Percentiles rank a stretch among this genome's conserved stretches.
Conservation (phyloP, 2,329 filamentous ascomycete species). For the Dothiorella sarmentorum region DNA sequence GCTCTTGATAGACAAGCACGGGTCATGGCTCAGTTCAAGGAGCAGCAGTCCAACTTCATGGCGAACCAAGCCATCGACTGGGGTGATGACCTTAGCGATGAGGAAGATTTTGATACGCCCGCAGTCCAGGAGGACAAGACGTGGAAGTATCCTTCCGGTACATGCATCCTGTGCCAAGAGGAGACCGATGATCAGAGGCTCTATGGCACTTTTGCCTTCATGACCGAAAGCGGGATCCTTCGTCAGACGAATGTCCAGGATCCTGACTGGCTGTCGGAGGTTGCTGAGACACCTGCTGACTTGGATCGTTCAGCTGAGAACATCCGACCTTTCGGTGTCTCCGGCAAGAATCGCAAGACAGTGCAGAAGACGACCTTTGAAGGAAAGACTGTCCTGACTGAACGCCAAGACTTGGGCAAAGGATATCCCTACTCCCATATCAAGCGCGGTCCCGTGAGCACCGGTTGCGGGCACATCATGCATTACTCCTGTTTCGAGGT, state of each 20-base stretch:
- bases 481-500: conserved; percentile 93
- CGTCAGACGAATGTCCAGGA: conserved; percentile 83
- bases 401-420: conserved; percentile 81
- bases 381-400: conserved; percentile 67
- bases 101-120: conserved; percentile 57
- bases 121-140: conserved; percentile 66
- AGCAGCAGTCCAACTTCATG: conserved; percentile 94
- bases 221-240: conserved; percentile 81
- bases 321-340: conserved; percentile 84
- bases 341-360: conserved; percentile 75
- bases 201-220: conserved; percentile 88
- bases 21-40: conserved; percentile 97
- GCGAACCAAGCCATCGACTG: conserved; percentile 86
- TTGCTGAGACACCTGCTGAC: conserved; percentile 70
- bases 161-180: conserved; percentile 95
- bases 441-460: conserved; percentile 73
- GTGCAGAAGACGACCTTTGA: conserved; percentile 72
- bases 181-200: conserved; percentile 84
- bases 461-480: conserved; percentile 97
- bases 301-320: conserved; percentile 81
- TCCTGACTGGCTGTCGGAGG: conserved; percentile 79
- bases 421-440: conserved; percentile 73
- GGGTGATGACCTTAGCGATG: conserved; percentile 78
- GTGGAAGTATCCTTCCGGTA: conserved; percentile 89
- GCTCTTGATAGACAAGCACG: conserved; percentile 84